These are phyloP conservation scores for Tylopilus plumbeoviolaceoides DNA, from an alignment of 768 basidiomycete genomes.

Conservation along the genomic window DNA sequence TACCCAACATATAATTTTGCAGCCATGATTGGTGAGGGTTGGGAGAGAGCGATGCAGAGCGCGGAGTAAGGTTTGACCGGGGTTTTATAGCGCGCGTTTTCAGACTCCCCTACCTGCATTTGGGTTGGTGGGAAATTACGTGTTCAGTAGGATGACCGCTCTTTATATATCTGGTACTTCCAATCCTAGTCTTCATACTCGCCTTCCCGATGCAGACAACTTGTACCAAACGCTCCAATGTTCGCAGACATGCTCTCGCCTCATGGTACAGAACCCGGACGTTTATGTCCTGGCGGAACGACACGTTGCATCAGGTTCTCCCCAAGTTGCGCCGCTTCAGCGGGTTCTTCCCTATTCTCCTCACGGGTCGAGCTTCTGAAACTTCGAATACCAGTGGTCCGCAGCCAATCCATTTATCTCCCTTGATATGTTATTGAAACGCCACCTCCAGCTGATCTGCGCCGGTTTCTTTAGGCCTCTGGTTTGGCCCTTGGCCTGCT, in stretches of 20 bases:
- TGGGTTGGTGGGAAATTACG: slow-evolving; percentile 13
- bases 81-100: slow-evolving; percentile 31
- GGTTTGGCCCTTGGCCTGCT: not conserved
- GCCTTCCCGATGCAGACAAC: not conserved
- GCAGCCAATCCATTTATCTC: not conserved
- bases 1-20: slow-evolving; percentile 33
- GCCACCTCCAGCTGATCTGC: not conserved
- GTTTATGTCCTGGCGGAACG: not conserved
- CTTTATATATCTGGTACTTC: slow-evolving; percentile 4
- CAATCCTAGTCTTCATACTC: not conserved
- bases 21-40: slow-evolving; percentile 23
- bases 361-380: not conserved
- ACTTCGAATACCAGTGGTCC: not conserved
- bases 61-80: slow-evolving; percentile 15
- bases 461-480: too few relatives aligned
- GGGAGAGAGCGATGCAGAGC: slow-evolving; percentile 12
- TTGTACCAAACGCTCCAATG: not conserved
- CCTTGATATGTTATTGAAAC: not conserved
- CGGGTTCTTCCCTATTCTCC: not conserved
- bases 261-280: slow-evolving; percentile 10
- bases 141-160: not conserved
- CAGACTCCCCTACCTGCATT: slow-evolving; percentile 33
- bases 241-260: slow-evolving; percentile 6
- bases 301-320: slow-evolving; percentile 7
- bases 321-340: not conserved